phyloP scores from a whole-genome alignment of 305 asterid genomes.

The Fraxinus latifolia region DNA sequence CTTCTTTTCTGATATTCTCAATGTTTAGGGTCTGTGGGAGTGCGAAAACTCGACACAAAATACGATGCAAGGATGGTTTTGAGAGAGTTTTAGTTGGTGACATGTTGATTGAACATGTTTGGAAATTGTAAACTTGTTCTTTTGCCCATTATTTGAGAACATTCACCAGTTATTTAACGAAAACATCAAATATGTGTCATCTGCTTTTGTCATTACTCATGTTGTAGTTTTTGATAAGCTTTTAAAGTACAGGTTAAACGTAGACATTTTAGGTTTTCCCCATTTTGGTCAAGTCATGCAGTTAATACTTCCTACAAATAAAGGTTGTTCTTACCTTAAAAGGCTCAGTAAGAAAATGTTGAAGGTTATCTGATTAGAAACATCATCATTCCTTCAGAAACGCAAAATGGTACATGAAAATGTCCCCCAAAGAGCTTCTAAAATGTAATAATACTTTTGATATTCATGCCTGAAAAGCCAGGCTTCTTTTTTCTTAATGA shows the following conservation, averaged over 20 bases:
- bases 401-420: neutral
- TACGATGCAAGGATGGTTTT: neutral
- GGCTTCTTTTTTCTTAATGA: neutral
- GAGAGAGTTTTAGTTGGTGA: neutral
- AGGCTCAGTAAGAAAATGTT: neutral
- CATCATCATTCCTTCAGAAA: neutral
- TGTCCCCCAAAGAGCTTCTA: neutral
- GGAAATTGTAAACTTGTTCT: neutral
- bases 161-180: neutral
- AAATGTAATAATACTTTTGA: neutral
- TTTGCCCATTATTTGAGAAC: neutral
- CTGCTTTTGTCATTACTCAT: neutral
- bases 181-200: neutral
- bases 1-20: constrained; percentile 20
- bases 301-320: neutral
- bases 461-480: neutral
- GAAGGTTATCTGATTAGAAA: neutral
- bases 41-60: neutral
- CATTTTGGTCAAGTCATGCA: neutral
- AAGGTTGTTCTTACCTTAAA: neutral
- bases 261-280: neutral
- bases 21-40: neutral
- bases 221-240: neutral
- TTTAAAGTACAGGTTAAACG: neutral
- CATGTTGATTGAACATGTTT: neutral